phyloP scores from a whole-genome alignment of 2,329 filamentous ascomycete species.

The Ascochyta fabae region DNA sequence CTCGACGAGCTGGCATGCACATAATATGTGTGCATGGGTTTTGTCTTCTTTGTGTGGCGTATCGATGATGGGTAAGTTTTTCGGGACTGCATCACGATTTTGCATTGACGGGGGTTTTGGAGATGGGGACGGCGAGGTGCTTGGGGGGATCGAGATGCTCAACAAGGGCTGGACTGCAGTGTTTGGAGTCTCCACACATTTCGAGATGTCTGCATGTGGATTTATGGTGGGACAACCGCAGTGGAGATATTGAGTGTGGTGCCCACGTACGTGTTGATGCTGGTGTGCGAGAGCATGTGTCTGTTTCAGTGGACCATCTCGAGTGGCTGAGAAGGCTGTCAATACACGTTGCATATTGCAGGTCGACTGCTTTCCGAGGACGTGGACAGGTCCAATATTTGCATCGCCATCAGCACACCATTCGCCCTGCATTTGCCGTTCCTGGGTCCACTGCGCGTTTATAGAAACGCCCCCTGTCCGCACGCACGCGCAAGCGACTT shows the following conservation, averaged over 20 bases:
- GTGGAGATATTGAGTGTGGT: background rate
- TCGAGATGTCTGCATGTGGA: background rate
- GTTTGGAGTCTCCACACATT: background rate
- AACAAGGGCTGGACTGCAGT: background rate
- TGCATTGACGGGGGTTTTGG: too few species aligned
- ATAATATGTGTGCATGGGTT: too few species aligned
- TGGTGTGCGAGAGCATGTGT: background rate
- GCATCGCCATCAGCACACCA: background rate
- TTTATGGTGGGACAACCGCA: slow-evolving; percentile 1
- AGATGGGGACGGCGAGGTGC: background rate
- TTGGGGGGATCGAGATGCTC: slow-evolving; percentile 4
- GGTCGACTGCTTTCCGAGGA: background rate
- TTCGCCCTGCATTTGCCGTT: slow-evolving; percentile 8
- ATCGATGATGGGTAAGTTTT: too few species aligned
- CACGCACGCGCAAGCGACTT: slow-evolving; percentile 8
- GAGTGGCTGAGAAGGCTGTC: background rate
- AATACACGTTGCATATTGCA: background rate
- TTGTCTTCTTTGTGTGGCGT: too few species aligned
- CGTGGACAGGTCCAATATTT: background rate
- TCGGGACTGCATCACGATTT: too few species aligned
- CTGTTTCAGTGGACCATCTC: background rate
- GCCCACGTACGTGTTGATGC: background rate
- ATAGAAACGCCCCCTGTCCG: slow-evolving; percentile 11
- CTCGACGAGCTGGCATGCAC: too few species aligned
- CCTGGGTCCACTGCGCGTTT: slow-evolving; percentile 11